Conservation (phyloP, 768 basidiomycete genomes). For the Phaeotremella fagi region DNA sequence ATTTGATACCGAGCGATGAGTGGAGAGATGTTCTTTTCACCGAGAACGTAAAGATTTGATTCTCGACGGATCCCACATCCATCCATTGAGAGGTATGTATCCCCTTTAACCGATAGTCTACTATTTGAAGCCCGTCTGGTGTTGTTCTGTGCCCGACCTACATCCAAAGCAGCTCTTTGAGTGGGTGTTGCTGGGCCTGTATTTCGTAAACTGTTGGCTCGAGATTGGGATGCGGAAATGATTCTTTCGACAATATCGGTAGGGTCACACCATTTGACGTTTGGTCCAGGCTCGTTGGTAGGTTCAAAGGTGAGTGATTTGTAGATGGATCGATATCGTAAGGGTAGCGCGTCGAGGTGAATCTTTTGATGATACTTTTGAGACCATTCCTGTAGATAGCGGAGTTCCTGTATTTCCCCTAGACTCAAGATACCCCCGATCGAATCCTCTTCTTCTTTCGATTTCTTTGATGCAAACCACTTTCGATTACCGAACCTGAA, state of each 20-base stretch:
- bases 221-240: neutral
- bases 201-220: no score
- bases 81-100: no score
- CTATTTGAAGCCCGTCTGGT: no score
- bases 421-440: neutral
- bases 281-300: neutral
- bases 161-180: no score
- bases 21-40: no score
- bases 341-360: neutral
- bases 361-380: neutral
- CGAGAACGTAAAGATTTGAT: no score
- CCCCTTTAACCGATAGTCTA: no score
- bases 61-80: no score
- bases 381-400: neutral
- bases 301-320: neutral
- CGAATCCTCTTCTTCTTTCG: no score
- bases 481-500: neutral
- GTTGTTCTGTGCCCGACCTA: no score
- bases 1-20: no score
- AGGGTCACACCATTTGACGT: neutral
- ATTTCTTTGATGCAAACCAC: neutral
- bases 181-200: no score
- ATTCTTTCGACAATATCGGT: neutral
- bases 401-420: neutral
- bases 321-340: neutral